Base-by-base conservation (phyloP, 768 basidiomycete genomes). In the Tulasnella sp. region DNA sequence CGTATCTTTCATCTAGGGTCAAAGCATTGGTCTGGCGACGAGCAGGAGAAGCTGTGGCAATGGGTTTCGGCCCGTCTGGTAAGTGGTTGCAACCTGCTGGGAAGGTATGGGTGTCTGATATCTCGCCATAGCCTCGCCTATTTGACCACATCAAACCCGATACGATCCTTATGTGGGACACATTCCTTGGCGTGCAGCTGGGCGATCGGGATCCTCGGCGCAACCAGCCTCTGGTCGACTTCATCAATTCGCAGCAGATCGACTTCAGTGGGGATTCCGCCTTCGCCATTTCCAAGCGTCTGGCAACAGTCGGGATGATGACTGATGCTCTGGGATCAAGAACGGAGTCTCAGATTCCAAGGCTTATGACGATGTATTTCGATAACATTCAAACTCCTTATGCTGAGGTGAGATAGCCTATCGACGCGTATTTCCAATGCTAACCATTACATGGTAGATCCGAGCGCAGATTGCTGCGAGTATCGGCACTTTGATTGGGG, bases 211-310 rank as follows among this genome's bases (percentile, higher is more conserved):
- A 96, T 70, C 88, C 87, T 37, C 82, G 91, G 21, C 78, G 91
- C 19, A 81, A 78, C 61, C 70, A 79, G 58, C 76, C 79, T 9
- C 65, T 96, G 36, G 74, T 91, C 17, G 76, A 86, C 60, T 93
- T 86, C 80, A 79, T 91, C 57, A 65, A 85, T 31, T 72, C 77
- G 17, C 73, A 90, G 2, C 83, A 85, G 1, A 71, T 90, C 4
- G 91, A 96, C 62, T 88, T 93, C 67, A 77, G 78, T 34, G 79
- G 82, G 43, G 86, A 87, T 62, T 94, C 89, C 27, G 86, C 88
- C 2, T 96, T 96, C 67, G 78, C 83, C 62, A 89, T 88, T 75
- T 83, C 76, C 62, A 91, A 91, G 65, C 70, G 85, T 1, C 71
- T 92, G 4, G 74, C 79, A 34, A 68, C 85, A 8, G 74, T 87